Evolutionary conservation across 164 flowering plant species (phyloP).

Genomic region (Echeveria elegans): DNA sequence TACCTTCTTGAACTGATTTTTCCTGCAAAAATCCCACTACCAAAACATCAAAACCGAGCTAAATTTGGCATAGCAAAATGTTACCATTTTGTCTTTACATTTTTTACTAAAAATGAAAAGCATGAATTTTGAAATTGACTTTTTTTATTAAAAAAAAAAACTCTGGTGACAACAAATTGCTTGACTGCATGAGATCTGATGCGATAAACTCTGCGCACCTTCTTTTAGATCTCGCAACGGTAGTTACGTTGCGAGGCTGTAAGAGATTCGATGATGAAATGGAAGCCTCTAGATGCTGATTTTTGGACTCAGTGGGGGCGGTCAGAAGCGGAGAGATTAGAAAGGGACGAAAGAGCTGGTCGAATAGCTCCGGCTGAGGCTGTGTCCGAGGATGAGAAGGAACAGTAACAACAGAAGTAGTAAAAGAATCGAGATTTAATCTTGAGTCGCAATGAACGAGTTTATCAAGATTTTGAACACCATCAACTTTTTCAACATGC

Average conservation of each 20-base stretch:
- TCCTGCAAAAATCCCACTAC: conserved; percentile 2
- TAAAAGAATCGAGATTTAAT: neutral
- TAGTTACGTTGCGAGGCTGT: neutral
- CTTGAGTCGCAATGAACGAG: neutral
- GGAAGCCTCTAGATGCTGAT: neutral
- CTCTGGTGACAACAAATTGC: no score
- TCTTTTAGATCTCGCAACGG: neutral
- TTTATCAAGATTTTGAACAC: neutral
- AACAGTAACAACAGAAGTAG: no score
- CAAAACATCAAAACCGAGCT: neutral
- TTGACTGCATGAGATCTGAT: neutral
- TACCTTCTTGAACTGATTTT: conserved; percentile 9
- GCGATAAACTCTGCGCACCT: no score
- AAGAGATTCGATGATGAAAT: neutral
- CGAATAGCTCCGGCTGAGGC: neutral
- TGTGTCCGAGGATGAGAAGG: neutral
- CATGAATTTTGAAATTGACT: no score
- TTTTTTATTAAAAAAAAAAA: no score
- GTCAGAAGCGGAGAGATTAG: neutral
- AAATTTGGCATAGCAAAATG: no score
- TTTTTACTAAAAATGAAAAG: no score
- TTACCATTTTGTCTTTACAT: no score
- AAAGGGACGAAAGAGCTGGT: neutral
- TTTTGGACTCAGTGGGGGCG: neutral
- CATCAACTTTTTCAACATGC: neutral